phyloP scores from a whole-genome alignment of 192 early-diverging fungal species.

The Geosiphon pyriformis region DNA sequence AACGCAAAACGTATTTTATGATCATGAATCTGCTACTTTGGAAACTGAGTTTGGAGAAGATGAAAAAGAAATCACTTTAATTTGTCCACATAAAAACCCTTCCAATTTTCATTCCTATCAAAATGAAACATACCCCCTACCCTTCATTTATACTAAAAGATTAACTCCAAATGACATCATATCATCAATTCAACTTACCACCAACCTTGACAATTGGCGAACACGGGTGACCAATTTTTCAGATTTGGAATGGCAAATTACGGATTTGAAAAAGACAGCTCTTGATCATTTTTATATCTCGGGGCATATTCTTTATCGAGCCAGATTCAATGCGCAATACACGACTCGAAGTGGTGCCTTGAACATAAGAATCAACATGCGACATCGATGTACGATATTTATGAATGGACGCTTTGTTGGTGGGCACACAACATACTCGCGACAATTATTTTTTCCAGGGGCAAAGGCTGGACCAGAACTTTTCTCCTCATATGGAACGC shows the following conservation, averaged over 20 bases:
- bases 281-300: conserved; percentile 15
- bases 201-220: conserved; percentile 25
- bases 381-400: conserved; percentile 66
- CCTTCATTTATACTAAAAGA: conserved; percentile 22
- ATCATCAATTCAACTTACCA: conserved; percentile 5
- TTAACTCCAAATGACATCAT: conserved; percentile 16
- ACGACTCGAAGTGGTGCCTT: conserved; percentile 32
- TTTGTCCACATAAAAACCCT: conserved; percentile 29
- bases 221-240: conserved; percentile 28
- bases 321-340: conserved; percentile 13
- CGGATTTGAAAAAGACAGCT: conserved; percentile 24
- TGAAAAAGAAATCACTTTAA: conserved; percentile 32
- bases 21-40: conserved; percentile 21
- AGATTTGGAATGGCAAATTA: conserved; percentile 28
- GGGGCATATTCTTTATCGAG: conserved; percentile 18
- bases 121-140: conserved; percentile 15
- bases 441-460: conserved; percentile 48
- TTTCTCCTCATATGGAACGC: conserved; percentile 42
- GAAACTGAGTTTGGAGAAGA: conserved; percentile 30
- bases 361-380: conserved; percentile 56
- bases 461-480: conserved; percentile 71
- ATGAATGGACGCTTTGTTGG: conserved; percentile 70
- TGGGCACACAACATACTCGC: conserved; percentile 73
- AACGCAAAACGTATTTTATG: conserved; percentile 38
- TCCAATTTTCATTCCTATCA: conserved; percentile 10